These are phyloP conservation scores for Epichloe amarillans DNA, from an alignment of 2,329 filamentous ascomycete species.

Conservation along the genomic window DNA sequence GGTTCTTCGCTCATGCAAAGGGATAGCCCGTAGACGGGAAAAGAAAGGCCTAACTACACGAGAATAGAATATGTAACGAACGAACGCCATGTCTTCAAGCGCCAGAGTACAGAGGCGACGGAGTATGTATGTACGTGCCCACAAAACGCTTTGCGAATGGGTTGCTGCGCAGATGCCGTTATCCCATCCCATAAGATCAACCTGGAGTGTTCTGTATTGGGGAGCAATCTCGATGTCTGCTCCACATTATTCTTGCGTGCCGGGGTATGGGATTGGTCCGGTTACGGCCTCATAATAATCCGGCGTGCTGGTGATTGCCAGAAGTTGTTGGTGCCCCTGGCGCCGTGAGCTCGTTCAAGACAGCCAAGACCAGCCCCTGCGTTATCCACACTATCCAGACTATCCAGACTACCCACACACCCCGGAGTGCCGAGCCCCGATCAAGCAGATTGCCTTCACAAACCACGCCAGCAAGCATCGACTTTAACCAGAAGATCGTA, in stretches of 20 bases:
- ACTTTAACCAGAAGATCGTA: slow-evolving; percentile 5
- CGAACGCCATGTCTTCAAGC: not conserved
- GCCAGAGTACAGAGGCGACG: too few relatives aligned
- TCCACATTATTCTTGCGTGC: not conserved
- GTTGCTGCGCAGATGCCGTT: too few relatives aligned
- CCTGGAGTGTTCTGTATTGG: too few relatives aligned
- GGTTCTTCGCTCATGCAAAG: too few relatives aligned
- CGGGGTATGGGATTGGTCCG: slow-evolving; percentile 2
- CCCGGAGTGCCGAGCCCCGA: not conserved
- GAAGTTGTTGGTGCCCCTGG: not conserved
- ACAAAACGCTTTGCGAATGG: too few relatives aligned
- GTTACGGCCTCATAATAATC: slow-evolving; percentile 2
- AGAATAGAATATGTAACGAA: not conserved
- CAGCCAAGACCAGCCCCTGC: not conserved
- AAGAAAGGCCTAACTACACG: not conserved
- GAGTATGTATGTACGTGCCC: too few relatives aligned
- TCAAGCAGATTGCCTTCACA: not conserved
- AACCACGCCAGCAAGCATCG: slow-evolving; percentile 3
- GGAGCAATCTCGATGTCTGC: slow-evolving; percentile 4
- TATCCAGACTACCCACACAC: not conserved
- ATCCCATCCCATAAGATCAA: too few relatives aligned
- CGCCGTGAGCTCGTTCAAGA: not conserved
- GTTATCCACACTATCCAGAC: not conserved
- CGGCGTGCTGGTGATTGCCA: not conserved
- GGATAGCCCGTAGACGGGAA: too few relatives aligned